Evolutionary conservation across 2,329 filamentous ascomycete genomes (phyloP).

Genomic region (Fusarium armeniacum): DNA sequence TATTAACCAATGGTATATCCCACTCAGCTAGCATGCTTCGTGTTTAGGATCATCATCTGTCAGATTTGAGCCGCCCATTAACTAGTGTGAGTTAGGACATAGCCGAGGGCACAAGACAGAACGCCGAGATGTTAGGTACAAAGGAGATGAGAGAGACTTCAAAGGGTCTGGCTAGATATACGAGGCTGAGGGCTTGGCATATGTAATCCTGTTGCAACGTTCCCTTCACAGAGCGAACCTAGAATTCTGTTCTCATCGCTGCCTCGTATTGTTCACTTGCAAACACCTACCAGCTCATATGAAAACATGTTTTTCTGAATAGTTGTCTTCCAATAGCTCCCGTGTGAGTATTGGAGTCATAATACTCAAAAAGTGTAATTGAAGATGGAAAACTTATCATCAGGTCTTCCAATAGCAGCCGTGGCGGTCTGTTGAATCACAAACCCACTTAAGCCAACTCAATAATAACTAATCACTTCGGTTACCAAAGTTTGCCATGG

Average conservation of each 20-base stretch:
- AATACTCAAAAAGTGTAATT: no score
- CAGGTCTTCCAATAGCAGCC: no score
- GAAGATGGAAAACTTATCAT: no score
- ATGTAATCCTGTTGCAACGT: not conserved
- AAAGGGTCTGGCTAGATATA: not conserved
- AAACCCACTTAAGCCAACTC: no score
- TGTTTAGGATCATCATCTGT: slow-evolving; percentile 4
- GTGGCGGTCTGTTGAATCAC: no score
- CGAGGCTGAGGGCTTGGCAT: not conserved
- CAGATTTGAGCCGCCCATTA: slow-evolving; percentile 6
- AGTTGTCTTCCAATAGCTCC: no score
- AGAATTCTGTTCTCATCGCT: not conserved
- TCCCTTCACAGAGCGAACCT: not conserved
- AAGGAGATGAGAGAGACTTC: not conserved
- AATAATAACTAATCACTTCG: no score
- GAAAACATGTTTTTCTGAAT: no score
- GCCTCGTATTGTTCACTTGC: no score
- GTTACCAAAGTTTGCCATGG: no score
- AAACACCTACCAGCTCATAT: no score
- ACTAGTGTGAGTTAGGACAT: not conserved
- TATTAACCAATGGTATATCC: not conserved
- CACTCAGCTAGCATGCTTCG: not conserved
- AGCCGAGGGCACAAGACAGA: not conserved
- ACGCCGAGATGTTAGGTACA: not conserved
- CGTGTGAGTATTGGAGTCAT: no score